A percentile compares a stretch with the other conserved stretches of the same genome.
These are phyloP conservation scores for Eucalyptus regnans DNA, from an alignment of 345 rosid genomes.

Conservation along the genomic window DNA sequence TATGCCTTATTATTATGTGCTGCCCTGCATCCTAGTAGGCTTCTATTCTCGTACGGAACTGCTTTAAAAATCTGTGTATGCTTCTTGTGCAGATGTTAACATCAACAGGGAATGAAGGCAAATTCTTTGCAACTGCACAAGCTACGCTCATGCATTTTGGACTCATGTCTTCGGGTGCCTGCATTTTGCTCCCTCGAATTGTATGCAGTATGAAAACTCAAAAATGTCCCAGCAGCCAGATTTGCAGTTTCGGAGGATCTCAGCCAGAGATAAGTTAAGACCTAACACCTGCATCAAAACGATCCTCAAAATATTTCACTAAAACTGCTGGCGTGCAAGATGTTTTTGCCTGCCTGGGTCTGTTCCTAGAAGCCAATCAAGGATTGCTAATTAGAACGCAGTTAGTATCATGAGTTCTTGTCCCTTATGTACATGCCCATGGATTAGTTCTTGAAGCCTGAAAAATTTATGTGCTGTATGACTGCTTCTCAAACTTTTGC, in stretches of 20 bases:
- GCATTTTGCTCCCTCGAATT: neutral
- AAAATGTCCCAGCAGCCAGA: neutral
- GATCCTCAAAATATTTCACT: neutral
- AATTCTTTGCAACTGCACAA: neutral
- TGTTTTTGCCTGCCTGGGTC: neutral
- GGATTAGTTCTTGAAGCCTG: neutral
- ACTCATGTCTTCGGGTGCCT: neutral
- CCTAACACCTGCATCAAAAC: neutral
- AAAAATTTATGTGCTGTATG: neutral
- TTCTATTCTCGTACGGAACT: neutral
- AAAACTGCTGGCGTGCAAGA: neutral
- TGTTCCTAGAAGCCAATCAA: neutral
- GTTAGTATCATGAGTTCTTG: neutral
- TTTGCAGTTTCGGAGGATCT: neutral
- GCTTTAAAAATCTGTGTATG: neutral
- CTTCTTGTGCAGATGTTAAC: neutral
- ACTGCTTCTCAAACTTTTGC: neutral
- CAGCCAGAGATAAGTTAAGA: neutral
- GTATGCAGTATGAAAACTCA: neutral
- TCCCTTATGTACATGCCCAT: neutral
- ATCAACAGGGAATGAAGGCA: neutral
- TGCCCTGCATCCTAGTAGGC: neutral
- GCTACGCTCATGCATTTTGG: neutral
- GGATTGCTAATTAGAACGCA: neutral
- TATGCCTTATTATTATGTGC: neutral